These are phyloP conservation scores for Pseudovirgaria hyperparasitica DNA, from an alignment of 2,329 filamentous ascomycete species.

Conservation along the genomic window DNA sequence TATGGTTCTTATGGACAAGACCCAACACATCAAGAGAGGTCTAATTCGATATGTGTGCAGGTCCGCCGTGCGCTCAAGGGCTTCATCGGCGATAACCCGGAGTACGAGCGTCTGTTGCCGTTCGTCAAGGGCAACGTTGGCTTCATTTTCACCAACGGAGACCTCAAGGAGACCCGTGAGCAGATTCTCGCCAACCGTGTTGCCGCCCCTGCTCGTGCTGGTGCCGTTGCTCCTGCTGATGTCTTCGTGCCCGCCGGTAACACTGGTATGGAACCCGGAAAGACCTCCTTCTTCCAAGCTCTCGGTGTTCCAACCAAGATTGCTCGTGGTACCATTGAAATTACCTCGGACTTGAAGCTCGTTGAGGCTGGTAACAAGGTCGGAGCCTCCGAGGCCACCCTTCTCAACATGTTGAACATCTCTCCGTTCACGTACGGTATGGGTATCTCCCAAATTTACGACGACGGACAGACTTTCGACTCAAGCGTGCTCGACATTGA, in stretches of 20 bases:
- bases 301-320: constrained; percentile 99
- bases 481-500: constrained; percentile 80
- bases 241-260: constrained; percentile 96
- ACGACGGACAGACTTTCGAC: constrained; percentile 87
- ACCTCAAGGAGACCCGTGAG: constrained; percentile 85
- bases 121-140: constrained; percentile 96
- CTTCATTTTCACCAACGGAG: constrained; percentile 98
- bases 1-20: too few species aligned
- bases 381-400: constrained; percentile 94
- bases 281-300: constrained; percentile 99
- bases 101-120: constrained; percentile 96
- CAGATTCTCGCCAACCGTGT: constrained; percentile 96
- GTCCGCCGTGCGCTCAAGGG: constrained; percentile 95
- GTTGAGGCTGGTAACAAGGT: constrained; percentile 88
- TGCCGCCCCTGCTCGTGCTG: constrained; percentile 92
- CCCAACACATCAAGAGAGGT: constrained; percentile 1
- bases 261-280: constrained; percentile 99
- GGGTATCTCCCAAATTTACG: constrained; percentile 92
- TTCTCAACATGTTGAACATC: constrained; percentile 99
- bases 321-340: constrained; percentile 99
- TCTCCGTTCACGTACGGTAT: constrained; percentile 74
- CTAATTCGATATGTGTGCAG: constrained; percentile 35
- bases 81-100: constrained; percentile 78
- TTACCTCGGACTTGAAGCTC: constrained; percentile 94
- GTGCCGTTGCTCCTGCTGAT: constrained; percentile 85